Evolutionary conservation across 192 early-diverging fungal genomes (phyloP).

Genomic region (Entomortierella chlamydospora): DNA sequence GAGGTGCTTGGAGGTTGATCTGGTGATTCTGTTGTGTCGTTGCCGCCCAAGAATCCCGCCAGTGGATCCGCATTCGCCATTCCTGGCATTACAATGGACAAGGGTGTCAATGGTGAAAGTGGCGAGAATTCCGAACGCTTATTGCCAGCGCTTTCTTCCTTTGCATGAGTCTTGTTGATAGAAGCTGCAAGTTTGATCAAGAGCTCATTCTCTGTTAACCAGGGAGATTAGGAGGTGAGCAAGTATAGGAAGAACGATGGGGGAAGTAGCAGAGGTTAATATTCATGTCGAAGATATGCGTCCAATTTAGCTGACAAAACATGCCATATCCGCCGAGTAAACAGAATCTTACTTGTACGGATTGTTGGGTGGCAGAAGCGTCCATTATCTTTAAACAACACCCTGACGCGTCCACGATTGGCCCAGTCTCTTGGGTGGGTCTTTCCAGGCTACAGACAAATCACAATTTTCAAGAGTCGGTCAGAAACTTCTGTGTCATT

Average conservation of each 20-base stretch:
- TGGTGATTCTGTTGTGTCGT: slow-evolving; percentile 20
- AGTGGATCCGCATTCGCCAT: slow-evolving; percentile 40
- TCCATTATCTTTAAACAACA: slow-evolving; percentile 65
- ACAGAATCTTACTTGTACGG: slow-evolving; percentile 62
- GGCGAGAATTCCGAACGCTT: slow-evolving; percentile 47
- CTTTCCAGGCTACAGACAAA: slow-evolving; percentile 58
- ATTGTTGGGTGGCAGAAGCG: slow-evolving; percentile 59
- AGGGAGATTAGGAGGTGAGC: neutral
- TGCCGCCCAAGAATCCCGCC: slow-evolving; percentile 41
- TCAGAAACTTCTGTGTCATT: no score
- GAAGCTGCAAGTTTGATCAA: slow-evolving; percentile 34
- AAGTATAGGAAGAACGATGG: no score
- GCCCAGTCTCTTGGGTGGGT: slow-evolving; percentile 78
- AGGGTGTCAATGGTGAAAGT: slow-evolving; percentile 38
- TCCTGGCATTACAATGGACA: slow-evolving; percentile 45
- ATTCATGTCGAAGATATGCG: no score
- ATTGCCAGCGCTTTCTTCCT: slow-evolving; percentile 20
- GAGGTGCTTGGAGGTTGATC: neutral
- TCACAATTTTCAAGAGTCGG: no score
- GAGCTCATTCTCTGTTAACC: slow-evolving; percentile 22
- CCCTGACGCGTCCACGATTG: slow-evolving; percentile 75
- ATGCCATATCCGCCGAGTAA: neutral
- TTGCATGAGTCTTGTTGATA: slow-evolving; percentile 43
- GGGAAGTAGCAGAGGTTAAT: no score
- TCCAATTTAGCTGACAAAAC: neutral